phyloP scores from a whole-genome alignment of 148 eudicot species.

The Rheum nobile region DNA sequence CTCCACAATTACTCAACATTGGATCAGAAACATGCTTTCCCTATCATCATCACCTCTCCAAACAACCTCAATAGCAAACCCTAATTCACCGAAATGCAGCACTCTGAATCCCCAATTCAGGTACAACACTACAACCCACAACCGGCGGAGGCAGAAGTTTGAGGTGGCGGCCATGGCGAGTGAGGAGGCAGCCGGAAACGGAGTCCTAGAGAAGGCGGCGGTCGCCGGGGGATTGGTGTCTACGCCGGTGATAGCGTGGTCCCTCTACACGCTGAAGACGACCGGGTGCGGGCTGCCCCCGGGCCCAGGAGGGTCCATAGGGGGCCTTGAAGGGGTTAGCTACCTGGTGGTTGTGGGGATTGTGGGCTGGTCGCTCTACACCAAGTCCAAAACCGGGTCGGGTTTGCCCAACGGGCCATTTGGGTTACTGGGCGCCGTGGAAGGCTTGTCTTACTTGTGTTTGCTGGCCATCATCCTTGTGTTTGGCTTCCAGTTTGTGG shows the following conservation, averaged over 20 bases:
- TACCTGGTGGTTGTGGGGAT: conserved; percentile 67
- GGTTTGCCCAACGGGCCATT: conserved; percentile 92
- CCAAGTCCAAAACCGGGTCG: conserved; percentile 79
- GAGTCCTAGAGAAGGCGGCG: conserved; percentile 33
- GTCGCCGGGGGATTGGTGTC: conserved; percentile 62
- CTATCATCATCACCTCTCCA: not conserved
- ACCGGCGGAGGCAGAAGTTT: not conserved
- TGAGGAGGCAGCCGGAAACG: conserved; percentile 15
- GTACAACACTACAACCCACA: conserved; percentile 24
- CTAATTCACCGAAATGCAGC: not conserved
- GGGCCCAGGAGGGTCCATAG: too few relatives aligned
- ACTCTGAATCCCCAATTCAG: not conserved
- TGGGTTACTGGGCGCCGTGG: conserved; percentile 87
- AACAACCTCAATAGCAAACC: not conserved
- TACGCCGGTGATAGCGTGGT: conserved; percentile 78
- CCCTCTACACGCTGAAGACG: conserved; percentile 71
- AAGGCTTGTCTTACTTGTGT: conserved; percentile 72
- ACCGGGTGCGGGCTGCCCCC: conserved; percentile 91
- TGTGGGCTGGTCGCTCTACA: conserved; percentile 80
- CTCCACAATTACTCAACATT: not conserved
- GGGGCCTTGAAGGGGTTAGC: conserved; percentile 93
- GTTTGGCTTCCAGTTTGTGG: conserved; percentile 58
- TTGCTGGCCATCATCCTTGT: conserved; percentile 73
- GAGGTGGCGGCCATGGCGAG: conserved; percentile 30
- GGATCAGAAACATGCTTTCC: not conserved